A percentile compares a stretch with the other conserved stretches of the same genome.
Conservation (phyloP, 257 asterid species). For the Capsicum chinense region DNA sequence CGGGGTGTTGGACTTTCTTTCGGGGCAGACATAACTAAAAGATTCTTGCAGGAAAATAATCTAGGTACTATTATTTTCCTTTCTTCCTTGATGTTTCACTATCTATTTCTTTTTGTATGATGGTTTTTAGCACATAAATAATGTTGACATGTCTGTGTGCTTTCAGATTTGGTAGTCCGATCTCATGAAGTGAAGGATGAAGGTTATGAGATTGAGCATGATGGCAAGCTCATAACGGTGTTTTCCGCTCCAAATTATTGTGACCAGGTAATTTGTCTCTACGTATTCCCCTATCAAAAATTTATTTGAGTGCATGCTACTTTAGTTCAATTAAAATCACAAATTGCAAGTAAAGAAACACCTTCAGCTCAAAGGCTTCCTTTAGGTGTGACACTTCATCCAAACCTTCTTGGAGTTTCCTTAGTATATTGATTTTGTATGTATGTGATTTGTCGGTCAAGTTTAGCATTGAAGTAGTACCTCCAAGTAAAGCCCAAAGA, state of each 20-base stretch:
- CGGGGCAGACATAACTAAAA: slow-evolving; percentile 87
- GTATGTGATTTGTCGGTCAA: background rate
- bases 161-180: slow-evolving; percentile 92
- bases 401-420: background rate
- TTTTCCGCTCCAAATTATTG: slow-evolving; percentile 99
- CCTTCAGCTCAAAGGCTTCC: background rate
- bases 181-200: slow-evolving; percentile 99
- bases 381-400: background rate
- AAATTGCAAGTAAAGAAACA: background rate
- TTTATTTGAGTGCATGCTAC: background rate
- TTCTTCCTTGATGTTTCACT: slow-evolving; percentile 1
- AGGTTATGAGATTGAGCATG: slow-evolving; percentile 96
- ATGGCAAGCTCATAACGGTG: slow-evolving; percentile 95
- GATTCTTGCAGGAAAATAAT: slow-evolving; percentile 88
- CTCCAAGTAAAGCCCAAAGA: background rate
- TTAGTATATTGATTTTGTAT: background rate
- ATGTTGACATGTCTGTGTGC: slow-evolving; percentile 6
- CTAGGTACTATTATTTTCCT: slow-evolving; percentile 53
- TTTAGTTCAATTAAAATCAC: background rate
- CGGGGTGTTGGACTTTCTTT: slow-evolving; percentile 99
- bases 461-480: slow-evolving; percentile 20
- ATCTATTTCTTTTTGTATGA: background rate
- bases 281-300: slow-evolving; percentile 17
- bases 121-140: background rate
- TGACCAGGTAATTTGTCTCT: slow-evolving; percentile 76